phyloP scores from a whole-genome alignment of 1,139 yeast genomes.

The Blastobotrys proliferans region DNA sequence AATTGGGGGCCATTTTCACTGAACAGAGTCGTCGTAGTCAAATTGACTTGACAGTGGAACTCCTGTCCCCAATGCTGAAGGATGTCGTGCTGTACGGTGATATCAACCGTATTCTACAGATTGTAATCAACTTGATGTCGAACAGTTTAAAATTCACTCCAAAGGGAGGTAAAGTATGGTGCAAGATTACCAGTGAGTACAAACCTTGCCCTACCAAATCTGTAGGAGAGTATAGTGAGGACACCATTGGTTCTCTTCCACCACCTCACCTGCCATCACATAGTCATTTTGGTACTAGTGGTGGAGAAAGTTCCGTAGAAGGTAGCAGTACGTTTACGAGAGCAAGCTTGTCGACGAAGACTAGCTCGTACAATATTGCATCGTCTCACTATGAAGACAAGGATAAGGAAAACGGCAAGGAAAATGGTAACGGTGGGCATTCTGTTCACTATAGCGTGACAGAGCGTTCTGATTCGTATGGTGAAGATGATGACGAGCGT shows the following conservation, averaged over 20 bases:
- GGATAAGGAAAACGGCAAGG: neutral
- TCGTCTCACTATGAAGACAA: constrained; percentile 2
- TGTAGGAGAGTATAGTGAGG: neutral
- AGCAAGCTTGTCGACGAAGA: constrained; percentile 7
- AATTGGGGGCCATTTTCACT: constrained; percentile 80
- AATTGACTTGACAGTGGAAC: constrained; percentile 44
- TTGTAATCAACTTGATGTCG: constrained; percentile 86
- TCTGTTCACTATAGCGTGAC: no score
- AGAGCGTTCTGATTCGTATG: neutral
- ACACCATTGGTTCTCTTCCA: no score
- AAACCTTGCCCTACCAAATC: neutral
- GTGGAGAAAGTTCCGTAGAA: constrained; percentile 11
- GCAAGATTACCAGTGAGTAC: constrained; percentile 8
- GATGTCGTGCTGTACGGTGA: constrained; percentile 72
- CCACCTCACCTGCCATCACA: neutral
- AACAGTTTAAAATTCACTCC: constrained; percentile 92
- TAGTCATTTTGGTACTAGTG: neutral
- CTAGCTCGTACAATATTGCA: neutral
- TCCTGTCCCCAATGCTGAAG: constrained; percentile 39
- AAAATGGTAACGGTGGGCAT: neutral
- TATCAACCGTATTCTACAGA: constrained; percentile 87
- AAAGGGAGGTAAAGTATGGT: constrained; percentile 70
- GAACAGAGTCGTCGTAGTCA: constrained; percentile 77
- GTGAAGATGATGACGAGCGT: neutral
- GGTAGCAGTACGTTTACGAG: constrained; percentile 17